These are phyloP conservation scores for Candida cerambycidarum DNA, from an alignment of 805 yeast genomes.

Conservation along the genomic window DNA sequence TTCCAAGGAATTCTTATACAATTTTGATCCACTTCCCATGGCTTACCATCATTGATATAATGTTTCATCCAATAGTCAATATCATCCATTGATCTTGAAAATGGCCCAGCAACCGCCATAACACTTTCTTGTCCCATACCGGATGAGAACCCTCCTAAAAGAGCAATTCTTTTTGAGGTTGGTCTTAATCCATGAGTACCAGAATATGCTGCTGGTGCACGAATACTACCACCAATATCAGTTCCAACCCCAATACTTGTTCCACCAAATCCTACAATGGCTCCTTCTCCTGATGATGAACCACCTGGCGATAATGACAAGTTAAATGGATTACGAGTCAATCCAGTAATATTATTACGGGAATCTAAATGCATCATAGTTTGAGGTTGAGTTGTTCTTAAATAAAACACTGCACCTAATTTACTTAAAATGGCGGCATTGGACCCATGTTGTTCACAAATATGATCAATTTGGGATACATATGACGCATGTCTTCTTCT, in stretches of 20 bases:
- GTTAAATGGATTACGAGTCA: constrained; percentile 39
- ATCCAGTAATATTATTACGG: constrained; percentile 39
- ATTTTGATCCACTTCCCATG: constrained; percentile 56
- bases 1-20: constrained; percentile 55
- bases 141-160: constrained; percentile 49
- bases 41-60: constrained; percentile 61
- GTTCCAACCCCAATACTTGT: constrained; percentile 41
- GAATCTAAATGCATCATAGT: constrained; percentile 46
- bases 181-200: constrained; percentile 45
- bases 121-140: constrained; percentile 68
- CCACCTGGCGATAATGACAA: constrained; percentile 42
- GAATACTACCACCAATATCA: constrained; percentile 46
- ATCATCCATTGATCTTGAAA: constrained; percentile 64
- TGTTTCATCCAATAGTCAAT: constrained; percentile 65
- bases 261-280: constrained; percentile 43
- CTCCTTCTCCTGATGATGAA: constrained; percentile 46
- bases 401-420: constrained; percentile 44
- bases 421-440: constrained; percentile 35
- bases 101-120: constrained; percentile 66
- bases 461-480: constrained; percentile 33
- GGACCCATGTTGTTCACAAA: constrained; percentile 29
- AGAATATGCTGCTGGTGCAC: constrained; percentile 44
- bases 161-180: constrained; percentile 35
- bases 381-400: constrained; percentile 47
- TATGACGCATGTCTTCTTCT: constrained; percentile 40